Conservation (phyloP, 371 early-diverging fungal species). For the Mucor racemosus region DNA sequence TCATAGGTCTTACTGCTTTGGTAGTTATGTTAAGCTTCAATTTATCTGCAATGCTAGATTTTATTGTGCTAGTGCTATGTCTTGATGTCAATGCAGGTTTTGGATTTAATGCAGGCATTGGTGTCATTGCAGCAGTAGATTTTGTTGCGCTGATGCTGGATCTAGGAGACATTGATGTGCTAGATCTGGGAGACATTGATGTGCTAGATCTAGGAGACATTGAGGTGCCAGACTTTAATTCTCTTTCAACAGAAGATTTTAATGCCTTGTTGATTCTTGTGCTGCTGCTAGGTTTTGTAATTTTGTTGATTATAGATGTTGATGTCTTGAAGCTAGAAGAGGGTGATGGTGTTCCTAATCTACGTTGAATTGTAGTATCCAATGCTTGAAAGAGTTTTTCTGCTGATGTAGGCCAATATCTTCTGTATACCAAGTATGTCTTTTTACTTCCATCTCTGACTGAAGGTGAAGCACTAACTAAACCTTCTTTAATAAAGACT, state of each 20-base stretch:
- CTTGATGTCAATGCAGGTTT: too few relatives aligned
- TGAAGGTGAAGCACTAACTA: conserved; percentile 40
- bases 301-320: background rate
- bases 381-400: conserved; percentile 13
- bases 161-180: background rate
- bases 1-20: too few relatives aligned
- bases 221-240: background rate
- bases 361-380: background rate
- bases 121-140: too few relatives aligned
- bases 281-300: background rate
- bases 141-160: background rate
- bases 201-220: background rate
- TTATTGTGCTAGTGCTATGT: too few relatives aligned
- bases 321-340: background rate
- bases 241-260: too few relatives aligned
- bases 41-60: too few relatives aligned
- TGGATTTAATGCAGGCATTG: too few relatives aligned
- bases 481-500: conserved; percentile 34
- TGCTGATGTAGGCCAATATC: conserved; percentile 34
- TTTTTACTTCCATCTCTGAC: conserved; percentile 40
- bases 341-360: background rate
- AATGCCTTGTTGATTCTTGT: too few relatives aligned
- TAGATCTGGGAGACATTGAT: too few relatives aligned
- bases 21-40: too few relatives aligned
- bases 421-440: conserved; percentile 32